Percentiles rank a stretch among this genome's conserved stretches.
Evolutionary conservation across 2,329 filamentous ascomycete genomes (phyloP).

Genomic region (Ceratocystis albifundus): DNA sequence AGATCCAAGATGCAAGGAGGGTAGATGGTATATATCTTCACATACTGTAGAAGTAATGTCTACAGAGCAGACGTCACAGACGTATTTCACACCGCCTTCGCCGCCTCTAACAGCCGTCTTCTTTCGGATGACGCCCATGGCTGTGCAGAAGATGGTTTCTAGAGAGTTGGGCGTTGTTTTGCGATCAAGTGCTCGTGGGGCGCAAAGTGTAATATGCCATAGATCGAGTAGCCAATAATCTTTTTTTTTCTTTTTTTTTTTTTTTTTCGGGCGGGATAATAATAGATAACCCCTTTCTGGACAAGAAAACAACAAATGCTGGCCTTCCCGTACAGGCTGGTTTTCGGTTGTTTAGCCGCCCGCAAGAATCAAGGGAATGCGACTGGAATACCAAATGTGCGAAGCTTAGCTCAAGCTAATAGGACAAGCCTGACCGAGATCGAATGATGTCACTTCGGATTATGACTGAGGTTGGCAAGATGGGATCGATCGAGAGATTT

Average conservation of each 20-base stretch:
- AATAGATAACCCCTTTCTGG: too few relatives aligned
- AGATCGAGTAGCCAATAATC: background rate
- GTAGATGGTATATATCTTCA: constrained; percentile 25
- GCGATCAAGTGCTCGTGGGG: background rate
- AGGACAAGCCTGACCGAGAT: constrained; percentile 2
- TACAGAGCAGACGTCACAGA: constrained; percentile 91
- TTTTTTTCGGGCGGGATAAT: too few relatives aligned
- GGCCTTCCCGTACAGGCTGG: background rate
- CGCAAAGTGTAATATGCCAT: background rate
- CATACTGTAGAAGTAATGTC: constrained; percentile 93
- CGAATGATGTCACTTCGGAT: constrained; percentile 5
- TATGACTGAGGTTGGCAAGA: background rate
- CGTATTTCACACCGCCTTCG: constrained; percentile 85
- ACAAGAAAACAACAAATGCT: too few relatives aligned
- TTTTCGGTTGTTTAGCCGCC: background rate
- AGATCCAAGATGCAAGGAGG: background rate
- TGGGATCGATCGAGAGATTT: background rate
- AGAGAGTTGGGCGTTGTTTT: background rate
- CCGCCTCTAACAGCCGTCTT: constrained; percentile 78
- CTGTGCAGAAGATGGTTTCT: background rate
- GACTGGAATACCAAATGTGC: constrained; percentile 1
- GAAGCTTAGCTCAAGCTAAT: background rate
- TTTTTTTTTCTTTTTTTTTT: too few relatives aligned
- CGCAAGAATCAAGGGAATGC: background rate
- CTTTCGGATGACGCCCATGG: constrained; percentile 91